These are phyloP conservation scores for Boletus nobilissimus DNA, from an alignment of 1,284 basidiomycete species.

Conservation along the genomic window DNA sequence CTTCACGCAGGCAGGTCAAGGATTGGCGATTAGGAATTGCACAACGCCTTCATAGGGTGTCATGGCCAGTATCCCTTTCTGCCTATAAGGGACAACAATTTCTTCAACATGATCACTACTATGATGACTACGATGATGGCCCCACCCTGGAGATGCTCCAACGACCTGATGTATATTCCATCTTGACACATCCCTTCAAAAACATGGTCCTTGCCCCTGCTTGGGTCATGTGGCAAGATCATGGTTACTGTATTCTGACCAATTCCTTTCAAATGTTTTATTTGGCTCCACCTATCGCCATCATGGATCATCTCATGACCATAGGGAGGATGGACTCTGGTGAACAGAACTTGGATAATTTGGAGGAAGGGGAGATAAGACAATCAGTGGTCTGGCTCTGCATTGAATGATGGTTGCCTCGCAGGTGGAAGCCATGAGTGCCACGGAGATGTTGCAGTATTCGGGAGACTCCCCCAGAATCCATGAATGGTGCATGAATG, in stretches of 20 bases:
- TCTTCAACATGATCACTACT: neutral
- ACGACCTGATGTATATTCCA: constrained; percentile 15
- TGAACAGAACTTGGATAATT: too few species aligned
- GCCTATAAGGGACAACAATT: neutral
- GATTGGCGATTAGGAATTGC: neutral
- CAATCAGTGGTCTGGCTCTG: too few species aligned
- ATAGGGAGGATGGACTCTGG: too few species aligned
- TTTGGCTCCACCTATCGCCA: neutral
- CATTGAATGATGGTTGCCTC: too few species aligned
- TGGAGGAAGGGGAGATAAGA: too few species aligned
- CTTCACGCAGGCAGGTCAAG: neutral
- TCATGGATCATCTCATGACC: constrained; percentile 28
- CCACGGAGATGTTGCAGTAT: constrained; percentile 24
- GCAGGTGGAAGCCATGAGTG: constrained; percentile 3
- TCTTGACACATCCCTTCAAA: neutral
- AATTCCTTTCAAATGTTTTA: constrained; percentile 35
- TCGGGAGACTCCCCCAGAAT: neutral
- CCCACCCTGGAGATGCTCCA: constrained; percentile 27
- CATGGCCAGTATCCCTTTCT: neutral
- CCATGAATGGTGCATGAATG: neutral
- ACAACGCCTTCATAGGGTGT: neutral
- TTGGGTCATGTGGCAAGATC: constrained; percentile 25
- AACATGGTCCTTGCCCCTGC: constrained; percentile 5
- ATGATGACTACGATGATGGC: constrained; percentile 30
- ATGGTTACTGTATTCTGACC: constrained; percentile 28